These are phyloP conservation scores for Citrus hindsii DNA, from an alignment of 345 rosid species.

Conservation along the genomic window DNA sequence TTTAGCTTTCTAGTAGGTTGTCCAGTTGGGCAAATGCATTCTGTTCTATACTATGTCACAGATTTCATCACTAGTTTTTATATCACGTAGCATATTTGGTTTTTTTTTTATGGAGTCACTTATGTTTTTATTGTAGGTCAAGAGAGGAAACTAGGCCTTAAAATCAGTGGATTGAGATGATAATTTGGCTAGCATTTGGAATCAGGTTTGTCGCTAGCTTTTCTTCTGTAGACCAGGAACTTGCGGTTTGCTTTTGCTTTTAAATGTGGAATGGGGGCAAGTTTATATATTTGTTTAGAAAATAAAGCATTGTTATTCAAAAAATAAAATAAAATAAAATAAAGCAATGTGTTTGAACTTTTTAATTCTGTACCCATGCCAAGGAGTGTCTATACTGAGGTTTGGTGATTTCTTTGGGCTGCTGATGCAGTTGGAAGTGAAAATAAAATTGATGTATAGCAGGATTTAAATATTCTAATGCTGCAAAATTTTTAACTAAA, in stretches of 20 bases:
- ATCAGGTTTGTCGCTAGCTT: conserved; percentile 13
- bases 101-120: not conserved
- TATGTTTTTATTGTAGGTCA: conserved; percentile 21
- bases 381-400: not conserved
- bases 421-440: not conserved
- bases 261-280: not conserved
- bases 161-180: conserved; percentile 8
- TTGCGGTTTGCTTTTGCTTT: not conserved
- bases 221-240: not conserved
- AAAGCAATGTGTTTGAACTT: not conserved
- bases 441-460: not conserved
- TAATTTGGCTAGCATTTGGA: conserved; percentile 1
- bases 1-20: not conserved
- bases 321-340: no score
- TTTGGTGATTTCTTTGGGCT: not conserved
- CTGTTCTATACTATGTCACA: not conserved
- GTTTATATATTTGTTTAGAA: not conserved
- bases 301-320: no score
- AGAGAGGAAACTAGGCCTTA: conserved; percentile 19
- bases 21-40: not conserved
- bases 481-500: not conserved
- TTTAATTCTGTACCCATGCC: not conserved
- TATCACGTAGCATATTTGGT: not conserved
- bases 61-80: not conserved
- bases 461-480: not conserved